Evolutionary conservation across 306 rosid species (phyloP).

Genomic region (Trifolium fragiferum): DNA sequence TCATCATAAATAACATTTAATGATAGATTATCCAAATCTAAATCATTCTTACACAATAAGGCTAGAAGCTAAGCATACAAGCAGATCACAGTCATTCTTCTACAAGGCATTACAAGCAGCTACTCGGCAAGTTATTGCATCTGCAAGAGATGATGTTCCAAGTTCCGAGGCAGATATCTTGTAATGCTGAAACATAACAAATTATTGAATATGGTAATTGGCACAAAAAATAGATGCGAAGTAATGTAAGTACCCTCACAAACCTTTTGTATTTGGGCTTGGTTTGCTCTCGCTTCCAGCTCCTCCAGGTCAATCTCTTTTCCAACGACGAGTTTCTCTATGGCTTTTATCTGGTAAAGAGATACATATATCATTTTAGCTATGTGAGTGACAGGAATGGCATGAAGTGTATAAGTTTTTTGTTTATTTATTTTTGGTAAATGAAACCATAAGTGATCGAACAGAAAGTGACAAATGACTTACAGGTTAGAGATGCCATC

Average conservation of each 20-base stretch:
- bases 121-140: constrained; percentile 78
- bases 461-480: background rate
- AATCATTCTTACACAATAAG: background rate
- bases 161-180: constrained; percentile 72
- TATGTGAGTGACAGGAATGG: constrained; percentile 1
- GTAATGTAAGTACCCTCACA: constrained; percentile 7
- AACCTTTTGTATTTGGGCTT: constrained; percentile 82
- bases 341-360: constrained; percentile 56
- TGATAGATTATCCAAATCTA: constrained; percentile 3
- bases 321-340: constrained; percentile 74
- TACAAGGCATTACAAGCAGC: constrained; percentile 85
- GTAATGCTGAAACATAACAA: constrained; percentile 69
- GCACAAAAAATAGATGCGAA: constrained; percentile 1
- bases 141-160: constrained; percentile 75
- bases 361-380: background rate
- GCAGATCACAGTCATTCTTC: constrained; percentile 40
- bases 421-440: background rate
- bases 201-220: constrained; percentile 30
- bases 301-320: constrained; percentile 74
- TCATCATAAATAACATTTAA: background rate
- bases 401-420: background rate
- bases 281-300: constrained; percentile 73
- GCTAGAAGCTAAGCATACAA: constrained; percentile 16
- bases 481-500: background rate
- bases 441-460: background rate